Evolutionary conservation across 148 eudicot genomes (phyloP).

Genomic region (Silene latifolia): DNA sequence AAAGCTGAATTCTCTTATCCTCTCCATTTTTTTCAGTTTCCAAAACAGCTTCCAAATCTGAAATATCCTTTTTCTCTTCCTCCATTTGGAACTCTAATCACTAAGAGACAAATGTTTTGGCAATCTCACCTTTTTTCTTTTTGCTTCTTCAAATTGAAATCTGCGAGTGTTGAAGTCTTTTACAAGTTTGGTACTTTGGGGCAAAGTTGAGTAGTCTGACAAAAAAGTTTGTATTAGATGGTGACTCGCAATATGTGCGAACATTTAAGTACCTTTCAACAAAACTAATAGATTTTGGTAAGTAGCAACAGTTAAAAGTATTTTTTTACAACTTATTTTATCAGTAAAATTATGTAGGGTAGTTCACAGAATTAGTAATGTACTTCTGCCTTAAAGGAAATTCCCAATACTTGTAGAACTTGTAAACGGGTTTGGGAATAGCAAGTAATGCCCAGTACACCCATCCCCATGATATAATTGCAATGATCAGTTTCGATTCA

Average conservation of each 20-base stretch:
- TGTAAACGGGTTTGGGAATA: background rate
- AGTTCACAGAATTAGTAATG: background rate
- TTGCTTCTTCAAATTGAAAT: background rate
- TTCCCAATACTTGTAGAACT: background rate
- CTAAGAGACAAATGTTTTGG: background rate
- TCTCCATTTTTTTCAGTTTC: background rate
- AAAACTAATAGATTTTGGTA: background rate
- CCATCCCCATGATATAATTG: background rate
- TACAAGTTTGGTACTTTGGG: background rate
- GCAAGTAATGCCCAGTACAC: background rate
- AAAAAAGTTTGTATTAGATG: background rate
- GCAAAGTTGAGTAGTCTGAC: background rate
- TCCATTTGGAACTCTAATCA: background rate
- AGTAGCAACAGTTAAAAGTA: background rate
- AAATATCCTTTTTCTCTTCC: background rate
- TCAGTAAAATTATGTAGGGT: background rate
- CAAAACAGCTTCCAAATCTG: background rate
- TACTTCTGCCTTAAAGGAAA: background rate
- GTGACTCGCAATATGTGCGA: background rate
- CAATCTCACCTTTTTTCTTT: background rate
- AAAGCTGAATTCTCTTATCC: background rate
- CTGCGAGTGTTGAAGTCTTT: background rate
- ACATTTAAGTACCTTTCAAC: background rate
- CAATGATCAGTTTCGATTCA: background rate
- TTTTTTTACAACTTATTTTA: background rate